Percentiles rank a stretch among this genome's conserved stretches.
These are phyloP conservation scores for Diaporthe amygdali DNA, from an alignment of 2,329 filamentous ascomycete species.

Conservation along the genomic window DNA sequence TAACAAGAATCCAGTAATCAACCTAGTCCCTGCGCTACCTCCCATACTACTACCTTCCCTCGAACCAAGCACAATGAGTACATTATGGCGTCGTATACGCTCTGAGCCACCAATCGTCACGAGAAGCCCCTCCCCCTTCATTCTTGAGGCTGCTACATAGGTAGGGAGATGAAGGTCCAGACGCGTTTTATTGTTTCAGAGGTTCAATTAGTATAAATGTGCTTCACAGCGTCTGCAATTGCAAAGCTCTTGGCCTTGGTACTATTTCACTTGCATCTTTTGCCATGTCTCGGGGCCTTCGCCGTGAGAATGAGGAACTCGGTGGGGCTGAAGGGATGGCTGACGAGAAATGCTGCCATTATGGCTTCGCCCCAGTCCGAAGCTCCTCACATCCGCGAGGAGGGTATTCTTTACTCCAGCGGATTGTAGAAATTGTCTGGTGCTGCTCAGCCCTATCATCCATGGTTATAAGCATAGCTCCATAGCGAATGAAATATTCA, in stretches of 20 bases:
- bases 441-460: no score
- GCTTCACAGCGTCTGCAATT: not conserved
- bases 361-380: no score
- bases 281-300: not conserved
- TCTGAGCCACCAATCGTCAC: not conserved
- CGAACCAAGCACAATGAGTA: not conserved
- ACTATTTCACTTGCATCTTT: not conserved
- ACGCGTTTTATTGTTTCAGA: not conserved
- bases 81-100: not conserved
- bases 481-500: no score
- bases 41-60: not conserved
- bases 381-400: no score
- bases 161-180: not conserved
- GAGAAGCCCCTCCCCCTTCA: not conserved
- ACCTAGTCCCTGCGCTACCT: not conserved
- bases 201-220: not conserved
- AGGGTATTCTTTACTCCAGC: no score
- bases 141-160: not conserved
- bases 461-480: no score
- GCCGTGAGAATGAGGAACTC: no score
- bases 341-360: no score
- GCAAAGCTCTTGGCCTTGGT: no score
- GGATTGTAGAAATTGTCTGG: no score
- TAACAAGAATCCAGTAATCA: slow-evolving; percentile 10
- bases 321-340: no score